Percentiles rank a stretch among this genome's conserved stretches.
These are phyloP conservation scores for Glycine tomentella DNA, from an alignment of 306 rosid species.

Conservation along the genomic window DNA sequence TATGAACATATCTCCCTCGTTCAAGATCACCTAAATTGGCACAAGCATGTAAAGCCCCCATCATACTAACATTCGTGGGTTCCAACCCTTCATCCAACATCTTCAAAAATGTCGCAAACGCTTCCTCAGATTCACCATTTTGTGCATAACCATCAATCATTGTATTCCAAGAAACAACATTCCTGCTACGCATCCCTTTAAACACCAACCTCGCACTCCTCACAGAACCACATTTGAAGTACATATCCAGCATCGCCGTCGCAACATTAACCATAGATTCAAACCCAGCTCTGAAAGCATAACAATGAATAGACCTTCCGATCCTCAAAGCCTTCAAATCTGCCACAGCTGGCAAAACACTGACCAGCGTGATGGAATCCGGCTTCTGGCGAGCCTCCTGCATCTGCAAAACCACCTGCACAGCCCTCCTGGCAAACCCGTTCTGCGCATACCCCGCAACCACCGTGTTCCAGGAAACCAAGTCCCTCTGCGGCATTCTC, in stretches of 20 bases:
- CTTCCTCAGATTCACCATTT: constrained; percentile 73
- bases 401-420: constrained; percentile 67
- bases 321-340: constrained; percentile 66
- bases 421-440: constrained; percentile 66
- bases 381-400: constrained; percentile 75
- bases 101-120: constrained; percentile 62
- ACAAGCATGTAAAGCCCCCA: constrained; percentile 86
- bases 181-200: constrained; percentile 65
- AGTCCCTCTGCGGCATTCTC: constrained; percentile 83
- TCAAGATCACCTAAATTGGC: constrained; percentile 83
- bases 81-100: constrained; percentile 76
- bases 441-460: constrained; percentile 85
- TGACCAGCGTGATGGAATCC: constrained; percentile 81
- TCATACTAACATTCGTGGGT: constrained; percentile 73
- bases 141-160: constrained; percentile 83
- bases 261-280: constrained; percentile 70
- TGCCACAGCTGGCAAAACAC: constrained; percentile 83
- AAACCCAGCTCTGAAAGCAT: constrained; percentile 70
- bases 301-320: constrained; percentile 82
- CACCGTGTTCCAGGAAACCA: constrained; percentile 89
- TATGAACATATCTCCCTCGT: constrained; percentile 67
- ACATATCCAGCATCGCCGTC: constrained; percentile 78
- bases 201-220: constrained; percentile 66
- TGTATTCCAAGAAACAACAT: constrained; percentile 89
- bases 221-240: constrained; percentile 76